Evolutionary conservation across 306 rosid genomes (phyloP), one percentile per base, ranked within the genome.

Genomic region (Pterocarpus macrocarpus): DNA sequence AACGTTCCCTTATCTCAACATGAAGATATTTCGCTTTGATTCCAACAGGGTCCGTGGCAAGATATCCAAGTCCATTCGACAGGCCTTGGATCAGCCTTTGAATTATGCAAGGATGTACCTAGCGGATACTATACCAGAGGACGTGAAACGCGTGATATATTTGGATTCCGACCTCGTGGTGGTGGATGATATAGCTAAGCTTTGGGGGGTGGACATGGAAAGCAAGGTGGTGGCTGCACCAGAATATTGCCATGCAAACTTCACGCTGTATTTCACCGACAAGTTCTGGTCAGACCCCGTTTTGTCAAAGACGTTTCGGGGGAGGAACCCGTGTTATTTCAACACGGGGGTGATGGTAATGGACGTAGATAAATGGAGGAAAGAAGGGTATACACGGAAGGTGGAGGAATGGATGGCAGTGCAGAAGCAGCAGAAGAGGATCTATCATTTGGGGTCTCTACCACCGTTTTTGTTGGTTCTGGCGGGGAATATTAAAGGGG

Each of bases 301-400:
- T 4, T 49, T 92, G 14, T 38, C 87, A 0, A 64, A 50, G 62
- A 90, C 90, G 0, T 92, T 90, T 15, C 16, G 63, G 0, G 93
- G 92, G 47, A 84, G 91, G 56, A 89, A 59, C 0, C 87, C 97
- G 0, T 92, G 97, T 43, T 90, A 92, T 70, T 90, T 90, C 80
- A 91, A 92, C 87, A 88, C 97, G 0, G 97, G 91, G 2, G 92
- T 90, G 52, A 92, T 92, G 97, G 92, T 92, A n/a, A 84, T 90
- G 87, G 86, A 92, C 50, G 93, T 92, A 5, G 88, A 80, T 3
- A 85, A 77, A 36, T 92, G 97, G 93, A 77, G 93, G 44, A 89
- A 70, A 69, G 94, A 88, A 65, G 81, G 72, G 64, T 83, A 77
- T 36, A 89, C 90, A 3, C 59, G 83, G 78, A 86, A 72, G 38